Evolutionary conservation across 164 flowering plant genomes (phyloP).

Genomic region (Vitis cinerea): DNA sequence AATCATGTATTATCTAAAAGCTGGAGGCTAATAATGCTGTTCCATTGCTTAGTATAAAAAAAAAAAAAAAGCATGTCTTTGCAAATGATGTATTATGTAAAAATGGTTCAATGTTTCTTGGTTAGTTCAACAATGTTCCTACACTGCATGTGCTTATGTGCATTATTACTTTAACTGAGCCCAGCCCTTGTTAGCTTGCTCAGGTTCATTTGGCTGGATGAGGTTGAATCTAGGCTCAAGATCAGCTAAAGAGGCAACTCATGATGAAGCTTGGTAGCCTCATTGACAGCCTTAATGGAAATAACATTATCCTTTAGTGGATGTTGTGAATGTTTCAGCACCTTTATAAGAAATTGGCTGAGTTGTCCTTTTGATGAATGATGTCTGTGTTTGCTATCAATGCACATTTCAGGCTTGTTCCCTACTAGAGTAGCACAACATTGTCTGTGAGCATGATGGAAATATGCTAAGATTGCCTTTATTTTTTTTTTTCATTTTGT

Average conservation of each 20-base stretch:
- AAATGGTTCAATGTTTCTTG: background rate
- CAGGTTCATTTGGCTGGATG: background rate
- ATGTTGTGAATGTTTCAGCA: background rate
- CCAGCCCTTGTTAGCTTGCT: background rate
- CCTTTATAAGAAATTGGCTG: background rate
- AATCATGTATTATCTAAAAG: too few relatives aligned
- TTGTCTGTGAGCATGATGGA: background rate
- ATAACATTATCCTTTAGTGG: background rate
- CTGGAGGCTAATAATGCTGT: too few relatives aligned
- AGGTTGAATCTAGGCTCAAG: background rate
- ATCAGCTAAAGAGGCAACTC: background rate
- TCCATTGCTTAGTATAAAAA: too few relatives aligned
- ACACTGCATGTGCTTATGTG: background rate
- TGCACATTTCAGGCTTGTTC: background rate
- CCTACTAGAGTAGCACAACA: background rate
- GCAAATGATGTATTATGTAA: background rate
- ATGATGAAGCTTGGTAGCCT: background rate
- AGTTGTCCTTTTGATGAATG: background rate
- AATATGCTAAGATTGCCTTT: conserved; percentile 1
- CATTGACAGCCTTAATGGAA: background rate
- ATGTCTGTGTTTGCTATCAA: background rate
- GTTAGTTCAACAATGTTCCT: background rate
- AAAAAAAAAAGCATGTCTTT: too few relatives aligned
- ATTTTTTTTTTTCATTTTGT: conserved; percentile 2
- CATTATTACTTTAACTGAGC: background rate